phyloP scores from a whole-genome alignment of 495 filamentous ascomycete species.

The Annulohypoxylon nitens region DNA sequence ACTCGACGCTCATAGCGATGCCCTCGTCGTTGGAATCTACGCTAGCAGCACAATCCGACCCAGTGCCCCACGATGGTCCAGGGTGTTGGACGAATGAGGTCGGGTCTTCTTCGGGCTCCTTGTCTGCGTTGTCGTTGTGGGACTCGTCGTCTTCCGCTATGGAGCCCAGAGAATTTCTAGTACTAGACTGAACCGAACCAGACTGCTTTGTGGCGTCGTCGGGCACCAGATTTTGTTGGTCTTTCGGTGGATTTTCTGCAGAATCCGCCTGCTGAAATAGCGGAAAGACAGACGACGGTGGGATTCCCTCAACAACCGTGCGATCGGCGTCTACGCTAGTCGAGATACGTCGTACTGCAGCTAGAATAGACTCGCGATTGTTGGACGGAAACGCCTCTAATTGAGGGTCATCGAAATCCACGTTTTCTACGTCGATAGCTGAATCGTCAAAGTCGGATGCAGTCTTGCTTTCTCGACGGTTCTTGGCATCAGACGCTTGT shows the following conservation, averaged over 20 bases:
- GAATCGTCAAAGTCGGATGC: constrained; percentile 26
- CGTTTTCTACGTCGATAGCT: constrained; percentile 37
- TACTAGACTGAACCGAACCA: neutral
- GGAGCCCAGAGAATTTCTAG: constrained; percentile 36
- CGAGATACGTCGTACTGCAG: constrained; percentile 60
- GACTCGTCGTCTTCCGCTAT: constrained; percentile 46
- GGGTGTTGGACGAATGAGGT: constrained; percentile 37
- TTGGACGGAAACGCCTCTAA: constrained; percentile 64
- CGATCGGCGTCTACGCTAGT: constrained; percentile 61
- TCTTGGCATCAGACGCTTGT: constrained; percentile 5
- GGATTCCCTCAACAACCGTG: constrained; percentile 53
- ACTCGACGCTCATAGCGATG: constrained; percentile 42
- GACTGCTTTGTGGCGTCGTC: neutral
- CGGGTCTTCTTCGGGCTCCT: neutral
- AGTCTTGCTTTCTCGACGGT: constrained; percentile 30
- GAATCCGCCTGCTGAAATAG: constrained; percentile 19
- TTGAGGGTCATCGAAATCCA: constrained; percentile 64
- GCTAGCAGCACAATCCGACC: constrained; percentile 18
- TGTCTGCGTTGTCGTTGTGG: constrained; percentile 2
- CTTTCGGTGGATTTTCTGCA: neutral
- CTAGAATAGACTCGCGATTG: constrained; percentile 61
- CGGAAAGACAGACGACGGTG: constrained; percentile 53
- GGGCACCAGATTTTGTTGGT: constrained; percentile 14
- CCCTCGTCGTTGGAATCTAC: constrained; percentile 47
- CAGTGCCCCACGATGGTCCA: constrained; percentile 41